Evolutionary conservation across 2,329 filamentous ascomycete genomes (phyloP).

Genomic region (Epichloe gansuensis): DNA sequence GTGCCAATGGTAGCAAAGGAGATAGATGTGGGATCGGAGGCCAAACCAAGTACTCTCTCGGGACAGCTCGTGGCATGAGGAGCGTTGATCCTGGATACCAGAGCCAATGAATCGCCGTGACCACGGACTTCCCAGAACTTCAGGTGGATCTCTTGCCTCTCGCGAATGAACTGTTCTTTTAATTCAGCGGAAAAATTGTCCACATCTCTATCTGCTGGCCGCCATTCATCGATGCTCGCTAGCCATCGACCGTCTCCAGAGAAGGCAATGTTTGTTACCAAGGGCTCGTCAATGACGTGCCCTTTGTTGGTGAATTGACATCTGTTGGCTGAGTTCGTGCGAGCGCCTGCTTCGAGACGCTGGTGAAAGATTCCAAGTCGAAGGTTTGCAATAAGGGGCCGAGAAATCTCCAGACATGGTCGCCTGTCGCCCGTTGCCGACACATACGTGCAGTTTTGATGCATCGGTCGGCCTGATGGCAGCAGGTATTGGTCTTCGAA

Average conservation of each 20-base stretch:
- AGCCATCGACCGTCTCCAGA: slow-evolving; percentile 80
- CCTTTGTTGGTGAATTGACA: slow-evolving; percentile 62
- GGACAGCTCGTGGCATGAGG: slow-evolving; percentile 55
- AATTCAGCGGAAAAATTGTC: slow-evolving; percentile 28
- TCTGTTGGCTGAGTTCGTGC: slow-evolving; percentile 80
- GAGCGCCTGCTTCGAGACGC: slow-evolving; percentile 76
- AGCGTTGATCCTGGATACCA: slow-evolving; percentile 72
- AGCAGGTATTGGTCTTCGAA: slow-evolving; percentile 42
- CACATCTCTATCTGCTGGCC: slow-evolving; percentile 57
- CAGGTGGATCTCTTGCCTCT: slow-evolving; percentile 61
- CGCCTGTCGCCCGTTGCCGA: slow-evolving; percentile 48
- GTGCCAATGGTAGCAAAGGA: slow-evolving; percentile 79
- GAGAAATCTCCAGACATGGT: slow-evolving; percentile 39
- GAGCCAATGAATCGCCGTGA: slow-evolving; percentile 48
- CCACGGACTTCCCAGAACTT: slow-evolving; percentile 77
- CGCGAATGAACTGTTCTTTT: slow-evolving; percentile 33
- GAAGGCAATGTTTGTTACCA: slow-evolving; percentile 62
- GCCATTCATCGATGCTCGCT: slow-evolving; percentile 86
- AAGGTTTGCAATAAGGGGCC: slow-evolving; percentile 65
- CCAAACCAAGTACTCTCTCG: slow-evolving; percentile 58
- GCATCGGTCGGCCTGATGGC: slow-evolving; percentile 49
- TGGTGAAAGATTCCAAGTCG: slow-evolving; percentile 66
- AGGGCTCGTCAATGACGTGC: slow-evolving; percentile 61
- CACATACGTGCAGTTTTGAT: slow-evolving; percentile 55
- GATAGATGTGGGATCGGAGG: slow-evolving; percentile 52